Evolutionary conservation across 2,329 filamentous ascomycete genomes (phyloP).

Genomic region (Neofusicoccum umdonicola): DNA sequence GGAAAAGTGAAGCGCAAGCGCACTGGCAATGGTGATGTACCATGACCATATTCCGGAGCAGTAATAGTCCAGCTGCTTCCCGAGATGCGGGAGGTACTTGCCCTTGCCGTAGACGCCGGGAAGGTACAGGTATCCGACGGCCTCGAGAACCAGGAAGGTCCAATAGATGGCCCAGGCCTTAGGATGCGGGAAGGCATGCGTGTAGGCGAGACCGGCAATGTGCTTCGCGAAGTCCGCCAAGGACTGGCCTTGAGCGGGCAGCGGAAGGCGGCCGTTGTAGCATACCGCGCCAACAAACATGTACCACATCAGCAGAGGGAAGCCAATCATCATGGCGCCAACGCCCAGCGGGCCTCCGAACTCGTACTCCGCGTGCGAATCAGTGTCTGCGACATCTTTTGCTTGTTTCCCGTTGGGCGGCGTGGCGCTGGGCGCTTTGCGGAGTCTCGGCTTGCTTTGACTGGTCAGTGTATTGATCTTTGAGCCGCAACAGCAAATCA

Average conservation of each 20-base stretch:
- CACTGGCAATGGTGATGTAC: conserved; percentile 76
- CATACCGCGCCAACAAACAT: conserved; percentile 97
- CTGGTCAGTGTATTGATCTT: no score
- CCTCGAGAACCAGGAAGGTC: conserved; percentile 85
- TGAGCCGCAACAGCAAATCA: no score
- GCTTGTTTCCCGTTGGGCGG: not conserved
- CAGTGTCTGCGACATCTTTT: not conserved
- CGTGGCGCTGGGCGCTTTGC: not conserved
- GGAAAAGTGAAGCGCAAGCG: conserved; percentile 70
- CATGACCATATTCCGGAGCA: conserved; percentile 87
- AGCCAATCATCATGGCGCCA: conserved; percentile 83
- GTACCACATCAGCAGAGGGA: conserved; percentile 96
- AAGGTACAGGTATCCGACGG: conserved; percentile 74
- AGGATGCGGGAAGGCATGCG: conserved; percentile 76
- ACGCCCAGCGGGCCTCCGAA: conserved; percentile 85
- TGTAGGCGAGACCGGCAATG: conserved; percentile 70
- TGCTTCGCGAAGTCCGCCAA: conserved; percentile 70
- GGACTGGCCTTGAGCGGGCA: conserved; percentile 63
- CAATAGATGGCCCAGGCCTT: conserved; percentile 94
- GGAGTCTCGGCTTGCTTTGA: not conserved
- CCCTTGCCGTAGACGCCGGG: conserved; percentile 86
- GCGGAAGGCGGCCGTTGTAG: conserved; percentile 81
- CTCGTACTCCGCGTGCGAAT: conserved; percentile 55
- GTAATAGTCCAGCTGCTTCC: conserved; percentile 88
- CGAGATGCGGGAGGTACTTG: conserved; percentile 79